Base-by-base conservation (phyloP, 208 protist species). In the Acanthamoeba culbertsoni region DNA sequence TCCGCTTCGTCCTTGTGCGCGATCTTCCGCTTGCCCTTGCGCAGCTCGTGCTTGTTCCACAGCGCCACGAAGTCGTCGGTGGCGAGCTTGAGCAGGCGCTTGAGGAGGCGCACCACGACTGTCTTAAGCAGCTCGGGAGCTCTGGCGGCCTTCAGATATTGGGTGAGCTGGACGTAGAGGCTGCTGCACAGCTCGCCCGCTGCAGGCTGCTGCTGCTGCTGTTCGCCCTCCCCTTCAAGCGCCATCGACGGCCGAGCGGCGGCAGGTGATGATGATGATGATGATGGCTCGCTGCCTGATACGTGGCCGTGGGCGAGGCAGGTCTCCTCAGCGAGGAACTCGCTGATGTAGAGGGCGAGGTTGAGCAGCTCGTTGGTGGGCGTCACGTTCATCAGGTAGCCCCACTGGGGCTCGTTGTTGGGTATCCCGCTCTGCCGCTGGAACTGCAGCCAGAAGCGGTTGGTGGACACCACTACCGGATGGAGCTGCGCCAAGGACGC, bases 351-450 rank as follows among this genome's bases (percentile, higher is more conserved):
- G n/a, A 86, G 43, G 23, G 75, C 75, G 43, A 86, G 28, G 43
- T 86, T 86, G 75, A 86, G 75, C n/a, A 59, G 75, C 20, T 86
- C 75, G 75, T 86, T 86, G 40, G 75, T 86, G 43, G 75, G 75
- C 1, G 46, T 86, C 43, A 86, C 75, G n/a, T 57, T 28, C 20
- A 86, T 28, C 28, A 57, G 75, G 40, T 86, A 86, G 10, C 75
- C 75, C 75, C 75, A 86, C 45, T 86, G 75, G 1, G 75, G 75
- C 35, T 86, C 75, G 31, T 57, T 86, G 43, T 86, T 28, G 75
- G 46, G 75, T 45, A 86, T 57, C 10, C 75, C 75, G 75, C 75
- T 86, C 46, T 86, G 75, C 16, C 75, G 75, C 75, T 86, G 75
- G 28, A 57, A 86, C 31, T 86, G 75, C 28, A 86, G 45, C 75